Evolutionary conservation across 2,329 filamentous ascomycete genomes (phyloP).

Genomic region (Pseudonectria foliicola): DNA sequence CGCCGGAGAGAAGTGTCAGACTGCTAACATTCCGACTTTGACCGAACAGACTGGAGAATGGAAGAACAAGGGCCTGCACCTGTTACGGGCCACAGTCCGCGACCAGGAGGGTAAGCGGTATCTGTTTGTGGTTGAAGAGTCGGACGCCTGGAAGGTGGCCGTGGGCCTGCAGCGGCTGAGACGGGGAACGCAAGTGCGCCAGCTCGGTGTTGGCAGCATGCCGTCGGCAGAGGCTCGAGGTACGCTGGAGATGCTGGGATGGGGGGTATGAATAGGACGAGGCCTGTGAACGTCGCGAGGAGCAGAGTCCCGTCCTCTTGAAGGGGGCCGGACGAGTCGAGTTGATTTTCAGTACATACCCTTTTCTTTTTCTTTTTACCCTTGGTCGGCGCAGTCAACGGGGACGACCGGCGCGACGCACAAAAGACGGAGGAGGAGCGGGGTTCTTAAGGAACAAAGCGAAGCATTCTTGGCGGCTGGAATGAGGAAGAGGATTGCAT

Average conservation of each 20-base stretch:
- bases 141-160: conserved; percentile 62
- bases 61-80: conserved; percentile 50
- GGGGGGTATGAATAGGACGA: no score
- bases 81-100: conserved; percentile 56
- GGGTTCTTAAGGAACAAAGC: conserved; percentile 16
- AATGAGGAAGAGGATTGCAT: conserved; percentile 24
- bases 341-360: conserved; percentile 20
- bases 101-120: conserved; percentile 62
- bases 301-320: conserved; percentile 10
- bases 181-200: conserved; percentile 52
- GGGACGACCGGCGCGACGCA: conserved; percentile 11
- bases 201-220: conserved; percentile 53
- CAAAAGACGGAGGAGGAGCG: conserved; percentile 8
- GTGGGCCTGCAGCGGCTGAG: conserved; percentile 54
- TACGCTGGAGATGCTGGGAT: conserved; percentile 53
- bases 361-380: no score
- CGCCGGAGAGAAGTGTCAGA: conserved; percentile 36
- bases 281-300: no score
- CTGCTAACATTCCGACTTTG: conserved; percentile 34
- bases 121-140: conserved; percentile 56
- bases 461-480: conserved; percentile 23
- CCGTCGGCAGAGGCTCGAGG: conserved; percentile 45
- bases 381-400: no score
- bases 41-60: conserved; percentile 45
- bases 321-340: conserved; percentile 3